Evolutionary conservation across 768 basidiomycete species (phyloP), one percentile per base, ranked within the genome.

Genomic region (Pleurotus giganteus): DNA sequence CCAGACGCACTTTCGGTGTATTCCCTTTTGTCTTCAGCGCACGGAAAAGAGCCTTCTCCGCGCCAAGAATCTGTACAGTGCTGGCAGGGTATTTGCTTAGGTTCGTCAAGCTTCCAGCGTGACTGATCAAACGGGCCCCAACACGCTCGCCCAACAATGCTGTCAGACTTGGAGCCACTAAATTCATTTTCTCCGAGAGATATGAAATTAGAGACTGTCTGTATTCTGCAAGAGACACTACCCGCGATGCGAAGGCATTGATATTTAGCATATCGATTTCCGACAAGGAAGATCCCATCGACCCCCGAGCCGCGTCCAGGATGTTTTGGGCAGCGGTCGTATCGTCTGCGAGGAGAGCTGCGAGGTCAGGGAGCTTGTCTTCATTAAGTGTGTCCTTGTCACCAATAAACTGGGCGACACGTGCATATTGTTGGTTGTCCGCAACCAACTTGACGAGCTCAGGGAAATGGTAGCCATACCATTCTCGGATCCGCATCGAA

Each of bases 381-480:
- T 93, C 92, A 29, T 75, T 71, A 24, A 98, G 69, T 0, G 78
- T 73, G 56, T 93, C 87, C 76, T 97, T 95, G 72, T 95, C 85
- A 27, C 94, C 94, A 60, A 98, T 91, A 66, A 94, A 86, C 62
- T 88, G 84, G 12, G 84, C 91, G 13, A 86, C 80, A 13, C 79
- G 80, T n/a, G 95, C 94, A 68, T 97, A 98, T 66, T 90, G 86
- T 72, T 92, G 85, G 69, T 97, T 96, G 72, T 98, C 96, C 54
- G 94, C 84, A 1, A 98, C 94, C 66, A 98, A 79, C 58, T 82
- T 87, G 74, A 96, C 82, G 61, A 98, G 89, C 73, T 98, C 96
- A 34, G 96, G 96, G 79, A 97, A 98, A 70, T 98, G 96, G 76
- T 95, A 98, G 5, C 96, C 96, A 70, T 98, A 98, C 96, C 96